phyloP scores from a whole-genome alignment of 164 flowering plant species.

The Kingdonia uniflora region DNA sequence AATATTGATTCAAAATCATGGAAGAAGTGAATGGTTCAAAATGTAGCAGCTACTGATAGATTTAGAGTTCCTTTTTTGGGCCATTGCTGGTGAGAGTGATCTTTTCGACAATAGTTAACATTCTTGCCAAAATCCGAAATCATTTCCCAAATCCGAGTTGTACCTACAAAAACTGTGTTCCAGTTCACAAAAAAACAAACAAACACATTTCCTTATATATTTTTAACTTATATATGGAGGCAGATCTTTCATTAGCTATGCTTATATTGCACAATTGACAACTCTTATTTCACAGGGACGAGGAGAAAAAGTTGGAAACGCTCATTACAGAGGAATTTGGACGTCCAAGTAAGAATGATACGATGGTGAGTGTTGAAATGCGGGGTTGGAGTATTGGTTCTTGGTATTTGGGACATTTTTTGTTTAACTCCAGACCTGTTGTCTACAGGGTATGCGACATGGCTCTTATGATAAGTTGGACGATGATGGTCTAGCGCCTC shows the following conservation, averaged over 20 bases:
- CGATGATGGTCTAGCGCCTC: constrained; percentile 99
- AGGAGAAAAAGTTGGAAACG: constrained; percentile 96
- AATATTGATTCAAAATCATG: too few relatives aligned
- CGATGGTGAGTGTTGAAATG: constrained; percentile 48
- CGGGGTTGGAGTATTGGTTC: neutral
- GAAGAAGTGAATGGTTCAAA: too few relatives aligned
- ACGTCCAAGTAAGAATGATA: constrained; percentile 77
- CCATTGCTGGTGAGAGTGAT: too few relatives aligned
- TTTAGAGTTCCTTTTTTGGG: too few relatives aligned
- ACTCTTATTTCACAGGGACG: constrained; percentile 32
- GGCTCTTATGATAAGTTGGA: constrained; percentile 98
- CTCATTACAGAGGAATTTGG: constrained; percentile 98
- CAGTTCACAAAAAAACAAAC: too few relatives aligned
- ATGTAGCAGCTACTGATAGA: too few relatives aligned
- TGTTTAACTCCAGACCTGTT: constrained; percentile 5
- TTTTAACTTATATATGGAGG: neutral
- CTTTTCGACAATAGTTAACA: neutral
- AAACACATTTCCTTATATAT: too few relatives aligned
- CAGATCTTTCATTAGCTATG: neutral
- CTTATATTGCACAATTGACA: too few relatives aligned
- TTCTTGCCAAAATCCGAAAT: neutral
- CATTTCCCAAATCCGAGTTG: too few relatives aligned
- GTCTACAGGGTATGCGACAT: constrained; percentile 96
- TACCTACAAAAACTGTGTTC: too few relatives aligned
- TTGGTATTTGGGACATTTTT: neutral